phyloP scores from a whole-genome alignment of 257 asterid genomes.

The Scutellaria minor region DNA sequence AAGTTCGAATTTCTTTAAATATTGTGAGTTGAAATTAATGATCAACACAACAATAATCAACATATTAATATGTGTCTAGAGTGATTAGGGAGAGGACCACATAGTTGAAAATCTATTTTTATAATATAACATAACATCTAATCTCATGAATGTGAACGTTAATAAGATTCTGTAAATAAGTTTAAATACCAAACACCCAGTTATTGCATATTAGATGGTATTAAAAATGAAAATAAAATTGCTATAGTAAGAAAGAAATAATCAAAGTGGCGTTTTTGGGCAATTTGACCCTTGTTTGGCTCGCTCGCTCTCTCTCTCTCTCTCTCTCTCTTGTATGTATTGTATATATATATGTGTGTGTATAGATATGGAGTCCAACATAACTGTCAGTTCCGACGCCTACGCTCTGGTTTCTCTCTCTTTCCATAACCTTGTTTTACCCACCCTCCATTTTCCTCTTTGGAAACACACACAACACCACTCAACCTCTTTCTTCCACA shows the following conservation, averaged over 20 bases:
- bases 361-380: conserved; percentile 22
- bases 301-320: neutral
- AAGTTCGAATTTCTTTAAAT: too few species aligned
- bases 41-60: too few species aligned
- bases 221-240: too few species aligned
- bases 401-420: conserved; percentile 33
- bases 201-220: too few species aligned
- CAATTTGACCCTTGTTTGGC: conserved; percentile 20
- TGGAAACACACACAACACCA: conserved; percentile 1
- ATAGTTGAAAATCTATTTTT: too few species aligned
- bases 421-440: conserved; percentile 29
- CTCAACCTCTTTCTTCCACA: conserved; percentile 19
- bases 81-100: too few species aligned
- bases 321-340: neutral
- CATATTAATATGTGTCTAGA: too few species aligned
- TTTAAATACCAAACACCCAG: too few species aligned
- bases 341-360: conserved; percentile 2
- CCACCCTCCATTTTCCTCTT: conserved; percentile 4
- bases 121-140: too few species aligned
- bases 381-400: conserved; percentile 37
- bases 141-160: too few species aligned
- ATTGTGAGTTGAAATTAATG: too few species aligned
- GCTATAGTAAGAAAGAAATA: neutral
- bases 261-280: neutral
- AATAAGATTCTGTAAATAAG: too few species aligned